Base-by-base conservation (phyloP, 805 yeast genomes). In the Candida sonorensis region DNA sequence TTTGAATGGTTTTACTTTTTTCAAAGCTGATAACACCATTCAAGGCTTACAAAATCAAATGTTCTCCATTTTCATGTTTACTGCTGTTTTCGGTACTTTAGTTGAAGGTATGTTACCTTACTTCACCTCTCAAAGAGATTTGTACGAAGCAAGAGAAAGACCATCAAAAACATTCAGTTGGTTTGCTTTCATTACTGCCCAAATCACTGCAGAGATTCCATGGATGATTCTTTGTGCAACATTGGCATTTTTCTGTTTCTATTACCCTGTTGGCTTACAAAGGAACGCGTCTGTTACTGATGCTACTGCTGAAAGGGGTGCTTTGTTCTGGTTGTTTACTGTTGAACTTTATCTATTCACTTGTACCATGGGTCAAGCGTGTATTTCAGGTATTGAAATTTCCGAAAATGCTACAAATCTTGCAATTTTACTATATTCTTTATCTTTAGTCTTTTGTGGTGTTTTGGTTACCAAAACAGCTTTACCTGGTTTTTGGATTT, bases 31-130 rank as follows among this genome's bases (percentile, higher is more conserved):
- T 33, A 65, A 63, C 21, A 66, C 83, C 10, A 51, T 65, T 27
- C 84, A 74, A 58, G 77, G 82, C 46, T 52, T 83, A 42, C 94
- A 84, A 55, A 81, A 83, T 56, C 90, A 79, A 60, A 75, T 81
- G 84, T 75, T 79, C 45, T 66, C 86, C 3, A 48, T 78, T 17
- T 82, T 81, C 61, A 75, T 80, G 82, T 69, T 73, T 50, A 53
- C 72, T 27, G 65, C 69, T 44, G 57, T 67, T 23, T 69, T 74
- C 58, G 68, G 66, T 44, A 73, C 79, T 18, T 46, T 73, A 40
- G 53, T 74, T 27, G 73, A 75, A 41, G 85, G 79, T 53, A 64
- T 71, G 55, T 52, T 76, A 37, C 85, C 85, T 11, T 52, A 68
- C 34, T 79, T 61, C 49, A 69, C 73, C 16, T 44, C 59, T 19